Conservation (phyloP, 108 stramenopile genomes). For the Skeletonema potamos region DNA sequence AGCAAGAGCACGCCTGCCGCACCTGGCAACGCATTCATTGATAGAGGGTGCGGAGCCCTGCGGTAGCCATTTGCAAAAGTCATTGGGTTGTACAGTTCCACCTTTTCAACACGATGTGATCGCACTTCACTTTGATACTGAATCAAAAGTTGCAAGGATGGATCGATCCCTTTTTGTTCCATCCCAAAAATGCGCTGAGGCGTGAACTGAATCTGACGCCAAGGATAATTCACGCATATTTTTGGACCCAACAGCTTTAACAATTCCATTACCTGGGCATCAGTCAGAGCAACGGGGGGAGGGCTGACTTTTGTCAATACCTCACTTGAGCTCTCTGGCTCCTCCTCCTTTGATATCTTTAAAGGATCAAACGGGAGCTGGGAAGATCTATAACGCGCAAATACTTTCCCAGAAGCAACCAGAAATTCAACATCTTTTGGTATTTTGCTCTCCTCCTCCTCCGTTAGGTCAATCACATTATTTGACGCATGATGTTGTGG, state of each 20-base stretch:
- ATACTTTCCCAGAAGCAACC: conserved; percentile 37
- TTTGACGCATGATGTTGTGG: neutral
- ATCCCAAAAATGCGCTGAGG: conserved; percentile 13
- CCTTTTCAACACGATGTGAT: neutral
- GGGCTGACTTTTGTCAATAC: neutral
- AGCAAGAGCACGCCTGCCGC: neutral
- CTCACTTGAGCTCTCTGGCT: neutral
- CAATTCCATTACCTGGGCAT: conserved; percentile 22
- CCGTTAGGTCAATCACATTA: neutral
- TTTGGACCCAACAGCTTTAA: conserved; percentile 39
- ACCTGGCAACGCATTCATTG: conserved; percentile 25
- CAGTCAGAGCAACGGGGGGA: conserved; percentile 29
- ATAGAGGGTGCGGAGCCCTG: conserved; percentile 25
- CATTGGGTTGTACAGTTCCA: conserved; percentile 26
- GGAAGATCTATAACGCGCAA: conserved; percentile 35
- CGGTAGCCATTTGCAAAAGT: conserved; percentile 36
- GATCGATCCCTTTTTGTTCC: neutral
- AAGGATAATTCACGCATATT: conserved; percentile 35
- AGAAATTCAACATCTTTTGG: conserved; percentile 36
- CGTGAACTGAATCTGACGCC: conserved; percentile 31
- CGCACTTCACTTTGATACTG: conserved; percentile 15
- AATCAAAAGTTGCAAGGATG: neutral
- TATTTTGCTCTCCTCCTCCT: neutral
- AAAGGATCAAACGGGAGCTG: conserved; percentile 35
- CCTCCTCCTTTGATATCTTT: neutral